Base-by-base conservation (phyloP, 2,329 filamentous ascomycete species). In the Colletotrichum sp. region DNA sequence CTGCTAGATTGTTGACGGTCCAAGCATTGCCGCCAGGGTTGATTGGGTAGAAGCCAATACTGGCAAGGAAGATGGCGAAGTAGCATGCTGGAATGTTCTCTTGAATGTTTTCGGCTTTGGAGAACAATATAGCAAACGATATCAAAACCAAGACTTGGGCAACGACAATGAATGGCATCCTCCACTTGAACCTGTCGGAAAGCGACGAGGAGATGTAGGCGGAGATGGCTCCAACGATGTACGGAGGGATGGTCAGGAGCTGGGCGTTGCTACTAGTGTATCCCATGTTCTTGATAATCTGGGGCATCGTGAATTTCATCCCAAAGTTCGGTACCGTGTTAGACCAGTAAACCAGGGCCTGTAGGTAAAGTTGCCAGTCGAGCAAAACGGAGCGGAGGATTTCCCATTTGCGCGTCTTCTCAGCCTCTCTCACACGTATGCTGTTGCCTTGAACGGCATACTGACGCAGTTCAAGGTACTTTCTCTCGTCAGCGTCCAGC, bases 131-230 rank as follows among this genome's bases (percentile, higher is more conserved):
- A 1, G 61, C 67, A 64, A 71, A 78, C 5, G 52, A 75, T 6
- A 69, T 21, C 4, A 71, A 26, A 30, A 78, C 73, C 39, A 75
- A 70, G 3, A 68, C 69, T 21, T 77, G 71, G 7, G 76, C 74
- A 16, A 59, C 32, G 2, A 75, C 66, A n/a, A 78, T 30, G 65
- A 78, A 78, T 5, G 92, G 84, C 6, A 93, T 93, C 18, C 94
- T 88, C 80, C 90, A 88, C 24, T 88, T 85, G 2, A 92, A 94
- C 2, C 91, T 88, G 80, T 95, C 94, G 0, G 93, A 93, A 7
- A 93, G 81, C 79, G 88, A 94, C 3, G 94, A 93, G 30, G 94
- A 87, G 0, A 85, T 61, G 4, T 95, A 86, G 0, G 93, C 94
- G 1, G 93, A 78, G 15, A 80, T 32, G 3, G 67, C 79, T 2